These are phyloP conservation scores for Theileria equi DNA, from an alignment of 169 alveolate species.

Conservation along the genomic window DNA sequence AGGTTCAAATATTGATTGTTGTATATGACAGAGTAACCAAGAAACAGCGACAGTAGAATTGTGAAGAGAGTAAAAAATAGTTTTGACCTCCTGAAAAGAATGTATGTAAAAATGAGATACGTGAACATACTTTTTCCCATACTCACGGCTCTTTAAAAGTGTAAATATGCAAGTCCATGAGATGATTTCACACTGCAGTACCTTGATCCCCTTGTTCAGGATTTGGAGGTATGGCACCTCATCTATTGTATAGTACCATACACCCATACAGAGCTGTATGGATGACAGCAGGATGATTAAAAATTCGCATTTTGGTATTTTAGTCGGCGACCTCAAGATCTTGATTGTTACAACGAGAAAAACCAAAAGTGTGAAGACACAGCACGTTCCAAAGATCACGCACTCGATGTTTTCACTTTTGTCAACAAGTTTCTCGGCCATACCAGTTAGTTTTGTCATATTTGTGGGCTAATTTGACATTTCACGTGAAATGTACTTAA, in stretches of 20 bases:
- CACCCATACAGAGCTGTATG: constrained; percentile 42
- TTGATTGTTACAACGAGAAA: constrained; percentile 34
- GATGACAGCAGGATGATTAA: constrained; percentile 45
- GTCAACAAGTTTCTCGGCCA: constrained; percentile 10
- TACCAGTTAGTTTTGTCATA: background rate
- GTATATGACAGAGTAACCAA: constrained; percentile 18
- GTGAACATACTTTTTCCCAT: background rate
- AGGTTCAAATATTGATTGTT: constrained; percentile 42
- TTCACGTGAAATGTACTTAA: background rate
- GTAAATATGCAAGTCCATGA: constrained; percentile 55
- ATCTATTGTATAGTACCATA: constrained; percentile 32
- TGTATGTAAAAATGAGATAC: background rate
- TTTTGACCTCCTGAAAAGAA: constrained; percentile 2
- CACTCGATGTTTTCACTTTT: constrained; percentile 20
- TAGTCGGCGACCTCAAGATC: constrained; percentile 34
- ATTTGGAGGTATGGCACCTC: constrained; percentile 49
- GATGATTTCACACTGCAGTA: constrained; percentile 54
- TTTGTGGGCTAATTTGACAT: background rate
- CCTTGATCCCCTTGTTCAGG: constrained; percentile 59
- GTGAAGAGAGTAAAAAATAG: constrained; percentile 18
- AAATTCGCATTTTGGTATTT: constrained; percentile 48
- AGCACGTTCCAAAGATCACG: constrained; percentile 40
- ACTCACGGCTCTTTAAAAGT: constrained; percentile 13
- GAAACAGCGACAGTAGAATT: background rate
- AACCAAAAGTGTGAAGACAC: constrained; percentile 40